phyloP scores from a whole-genome alignment of 2,329 filamentous ascomycete genomes.

The Xylaria sp. region DNA sequence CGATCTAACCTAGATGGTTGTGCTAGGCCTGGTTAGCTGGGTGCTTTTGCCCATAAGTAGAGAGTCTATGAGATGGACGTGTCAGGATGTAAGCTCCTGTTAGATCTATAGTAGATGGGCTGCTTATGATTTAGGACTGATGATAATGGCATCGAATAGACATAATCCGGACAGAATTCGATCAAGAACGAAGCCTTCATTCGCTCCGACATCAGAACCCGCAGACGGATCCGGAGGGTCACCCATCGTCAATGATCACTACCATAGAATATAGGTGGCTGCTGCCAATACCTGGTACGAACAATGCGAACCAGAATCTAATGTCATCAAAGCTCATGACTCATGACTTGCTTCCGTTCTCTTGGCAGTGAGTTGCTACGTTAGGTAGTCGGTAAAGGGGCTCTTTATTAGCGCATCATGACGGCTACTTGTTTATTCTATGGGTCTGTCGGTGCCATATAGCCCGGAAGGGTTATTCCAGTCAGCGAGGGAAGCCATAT shows the following conservation, averaged over 20 bases:
- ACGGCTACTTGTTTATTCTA: background rate
- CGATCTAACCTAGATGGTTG: background rate
- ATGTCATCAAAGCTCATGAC: slow-evolving; percentile 5
- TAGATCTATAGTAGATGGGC: background rate
- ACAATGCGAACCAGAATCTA: background rate
- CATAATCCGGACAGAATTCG: background rate
- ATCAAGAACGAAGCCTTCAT: background rate
- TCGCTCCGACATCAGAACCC: background rate
- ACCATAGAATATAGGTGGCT: background rate
- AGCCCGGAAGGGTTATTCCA: background rate
- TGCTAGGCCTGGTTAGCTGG: background rate
- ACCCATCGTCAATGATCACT: background rate
- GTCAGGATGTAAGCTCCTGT: background rate
- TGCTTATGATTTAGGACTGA: background rate
- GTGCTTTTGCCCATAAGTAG: background rate
- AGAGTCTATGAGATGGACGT: background rate
- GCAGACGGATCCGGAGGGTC: background rate
- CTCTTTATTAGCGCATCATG: slow-evolving; percentile 4
- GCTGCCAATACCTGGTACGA: background rate
- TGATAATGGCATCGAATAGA: background rate
- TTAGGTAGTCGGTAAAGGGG: background rate
- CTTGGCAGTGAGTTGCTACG: background rate
- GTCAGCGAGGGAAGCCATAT: background rate
- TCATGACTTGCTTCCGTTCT: slow-evolving; percentile 5
- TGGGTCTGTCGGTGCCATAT: background rate